Evolutionary conservation across 2,329 filamentous ascomycete genomes (phyloP).

Genomic region (Fusarium tuaranense): DNA sequence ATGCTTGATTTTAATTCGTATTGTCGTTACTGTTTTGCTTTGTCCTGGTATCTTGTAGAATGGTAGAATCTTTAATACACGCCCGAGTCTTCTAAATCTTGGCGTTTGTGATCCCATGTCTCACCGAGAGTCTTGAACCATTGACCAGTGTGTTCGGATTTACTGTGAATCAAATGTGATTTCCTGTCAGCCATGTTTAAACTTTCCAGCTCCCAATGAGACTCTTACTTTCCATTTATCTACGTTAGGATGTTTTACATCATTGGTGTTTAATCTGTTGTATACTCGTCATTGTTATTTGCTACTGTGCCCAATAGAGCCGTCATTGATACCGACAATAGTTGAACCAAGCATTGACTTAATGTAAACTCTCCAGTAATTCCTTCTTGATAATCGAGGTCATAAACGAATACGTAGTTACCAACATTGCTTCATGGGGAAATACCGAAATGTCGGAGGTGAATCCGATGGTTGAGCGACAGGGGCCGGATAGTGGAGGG

Average conservation of each 20-base stretch:
- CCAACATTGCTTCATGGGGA: conserved; percentile 9
- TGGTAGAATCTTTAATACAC: background rate
- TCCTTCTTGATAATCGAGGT: background rate
- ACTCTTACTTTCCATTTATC: no score
- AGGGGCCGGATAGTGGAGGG: conserved; percentile 18
- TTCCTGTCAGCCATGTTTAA: no score
- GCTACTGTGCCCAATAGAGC: no score
- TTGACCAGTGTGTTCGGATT: background rate
- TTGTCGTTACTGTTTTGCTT: background rate
- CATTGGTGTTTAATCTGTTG: no score
- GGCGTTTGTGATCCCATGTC: background rate
- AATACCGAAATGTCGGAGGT: conserved; percentile 18
- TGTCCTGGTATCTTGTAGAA: background rate
- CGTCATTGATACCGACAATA: no score
- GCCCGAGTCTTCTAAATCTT: background rate
- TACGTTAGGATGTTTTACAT: no score
- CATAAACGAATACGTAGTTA: background rate
- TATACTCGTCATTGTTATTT: no score
- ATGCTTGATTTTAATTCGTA: background rate
- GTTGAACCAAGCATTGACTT: background rate
- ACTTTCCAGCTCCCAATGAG: no score
- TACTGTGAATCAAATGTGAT: no score
- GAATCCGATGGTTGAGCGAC: conserved; percentile 9
- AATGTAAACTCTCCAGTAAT: background rate
- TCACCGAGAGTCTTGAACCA: background rate